Conservation (phyloP, 352 stramenopile genomes). For the Phytophthora cajani region DNA sequence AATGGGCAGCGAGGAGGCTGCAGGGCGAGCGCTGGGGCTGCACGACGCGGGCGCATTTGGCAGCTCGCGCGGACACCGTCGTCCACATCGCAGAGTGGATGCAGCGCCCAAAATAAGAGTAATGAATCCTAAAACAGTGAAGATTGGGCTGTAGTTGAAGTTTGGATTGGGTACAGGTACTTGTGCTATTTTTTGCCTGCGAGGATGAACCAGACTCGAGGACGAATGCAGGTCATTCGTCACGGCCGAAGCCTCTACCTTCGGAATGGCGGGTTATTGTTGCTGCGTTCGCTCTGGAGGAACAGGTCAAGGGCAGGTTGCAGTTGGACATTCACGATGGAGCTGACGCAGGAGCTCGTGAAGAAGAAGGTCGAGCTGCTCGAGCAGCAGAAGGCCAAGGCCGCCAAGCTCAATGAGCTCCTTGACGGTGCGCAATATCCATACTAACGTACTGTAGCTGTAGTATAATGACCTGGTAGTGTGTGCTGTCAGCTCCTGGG, state of each 20-base stretch:
- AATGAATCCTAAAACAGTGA: background rate
- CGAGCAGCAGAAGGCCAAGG: constrained; percentile 68
- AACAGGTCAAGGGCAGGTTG: background rate
- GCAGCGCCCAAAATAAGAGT: background rate
- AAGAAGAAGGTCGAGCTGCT: constrained; percentile 85
- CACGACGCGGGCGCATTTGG: background rate
- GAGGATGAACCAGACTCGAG: constrained; percentile 11
- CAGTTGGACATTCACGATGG: constrained; percentile 19
- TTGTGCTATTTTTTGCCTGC: background rate
- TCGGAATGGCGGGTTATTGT: background rate
- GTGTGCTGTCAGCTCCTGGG: constrained; percentile 40
- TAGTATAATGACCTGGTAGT: background rate
- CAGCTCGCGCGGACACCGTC: background rate
- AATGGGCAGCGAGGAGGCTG: background rate
- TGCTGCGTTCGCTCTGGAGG: background rate
- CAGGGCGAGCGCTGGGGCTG: background rate
- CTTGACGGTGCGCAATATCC: constrained; percentile 45
- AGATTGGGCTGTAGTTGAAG: constrained; percentile 12
- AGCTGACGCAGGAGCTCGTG: constrained; percentile 67
- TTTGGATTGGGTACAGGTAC: background rate
- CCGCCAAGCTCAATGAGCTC: constrained; percentile 63
- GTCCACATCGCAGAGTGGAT: constrained; percentile 14
- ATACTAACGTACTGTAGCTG: background rate
- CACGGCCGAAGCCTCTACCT: background rate
- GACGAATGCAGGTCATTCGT: constrained; percentile 4